Evolutionary conservation across 768 basidiomycete genomes (phyloP).

Genomic region (Kwoniella sp.): DNA sequence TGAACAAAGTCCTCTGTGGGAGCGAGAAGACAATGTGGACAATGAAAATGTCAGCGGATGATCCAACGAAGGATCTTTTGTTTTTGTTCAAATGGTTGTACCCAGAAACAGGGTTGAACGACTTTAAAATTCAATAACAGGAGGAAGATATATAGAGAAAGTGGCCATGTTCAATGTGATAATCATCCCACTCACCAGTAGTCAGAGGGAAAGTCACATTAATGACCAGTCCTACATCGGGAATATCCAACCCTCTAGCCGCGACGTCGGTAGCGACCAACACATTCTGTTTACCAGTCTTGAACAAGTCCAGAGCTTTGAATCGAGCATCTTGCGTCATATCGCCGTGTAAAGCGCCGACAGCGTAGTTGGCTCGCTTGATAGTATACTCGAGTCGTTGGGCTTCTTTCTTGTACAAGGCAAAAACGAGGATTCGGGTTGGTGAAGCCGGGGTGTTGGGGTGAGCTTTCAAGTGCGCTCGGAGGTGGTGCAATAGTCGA

Average conservation of each 20-base stretch:
- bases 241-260: conserved; percentile 94
- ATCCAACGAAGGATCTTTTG: background rate
- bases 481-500: conserved; percentile 54
- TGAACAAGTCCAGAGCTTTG: conserved; percentile 83
- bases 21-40: background rate
- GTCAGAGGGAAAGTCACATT: conserved; percentile 97
- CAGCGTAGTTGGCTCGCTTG: conserved; percentile 70
- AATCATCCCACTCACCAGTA: conserved; percentile 69
- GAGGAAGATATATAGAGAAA: no score
- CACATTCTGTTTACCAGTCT: conserved; percentile 73
- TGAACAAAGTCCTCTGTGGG: conserved; percentile 50
- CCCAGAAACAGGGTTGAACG: no score
- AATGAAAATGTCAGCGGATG: no score
- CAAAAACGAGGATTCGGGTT: conserved; percentile 83
- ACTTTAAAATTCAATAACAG: no score
- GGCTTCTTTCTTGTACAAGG: conserved; percentile 96
- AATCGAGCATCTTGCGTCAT: conserved; percentile 81
- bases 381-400: conserved; percentile 83
- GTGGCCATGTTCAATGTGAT: background rate
- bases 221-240: conserved; percentile 88
- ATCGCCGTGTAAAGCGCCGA: conserved; percentile 86
- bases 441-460: conserved; percentile 58
- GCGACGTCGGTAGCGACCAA: conserved; percentile 98
- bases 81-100: background rate
- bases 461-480: conserved; percentile 57